Evolutionary conservation across 2,329 filamentous ascomycete species (phyloP), one percentile per base, ranked within the genome.

Genomic region (Aspergillus ochraceus): DNA sequence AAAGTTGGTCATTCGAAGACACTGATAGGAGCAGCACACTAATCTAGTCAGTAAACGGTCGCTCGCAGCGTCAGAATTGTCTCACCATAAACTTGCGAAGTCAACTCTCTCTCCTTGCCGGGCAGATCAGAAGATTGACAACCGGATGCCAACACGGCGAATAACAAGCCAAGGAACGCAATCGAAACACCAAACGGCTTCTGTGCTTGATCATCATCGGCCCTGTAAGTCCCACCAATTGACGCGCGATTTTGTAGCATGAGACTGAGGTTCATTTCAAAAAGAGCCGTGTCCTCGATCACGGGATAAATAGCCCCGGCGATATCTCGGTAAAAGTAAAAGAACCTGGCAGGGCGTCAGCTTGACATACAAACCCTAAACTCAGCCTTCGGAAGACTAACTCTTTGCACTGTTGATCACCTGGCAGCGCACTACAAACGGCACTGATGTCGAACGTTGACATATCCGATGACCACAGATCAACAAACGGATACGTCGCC

Each of bases 21-120:
- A 87, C 69, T 88, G 86, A 62, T 88, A 87, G 52, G 84, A 85
- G 71, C 86, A 88, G 73, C 86, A 88, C 4, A 87, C 83, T 83
- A 53, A 49, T 20, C 39, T 30, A 42, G 60, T 79, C 55, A 79
- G 75, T 56, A 39, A 26, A 12, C 8, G n/a, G 10, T 12, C 20
- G 30, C 3, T 52, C 6, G n/a, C 12, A 51, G 10, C 22, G 47
- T 10, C n/a, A 53, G n/a, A 14, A 39, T 1, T 2, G 55, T 24
- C 78, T 64, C 75, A 84, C 82, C 80, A 70, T 87, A 88, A 30
- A 88, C 86, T 67, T 87, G 85, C 10, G 86, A 88, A 6, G 85
- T 87, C 65, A 88, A 71, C 66, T 88, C 85, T 62, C 85, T 74
- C 68, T 88, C 84, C 67, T 86, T 86, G 26, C 83, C 79, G 3